Conservation (phyloP, 176 grass and related monocot genomes). For the Avena sativa region DNA sequence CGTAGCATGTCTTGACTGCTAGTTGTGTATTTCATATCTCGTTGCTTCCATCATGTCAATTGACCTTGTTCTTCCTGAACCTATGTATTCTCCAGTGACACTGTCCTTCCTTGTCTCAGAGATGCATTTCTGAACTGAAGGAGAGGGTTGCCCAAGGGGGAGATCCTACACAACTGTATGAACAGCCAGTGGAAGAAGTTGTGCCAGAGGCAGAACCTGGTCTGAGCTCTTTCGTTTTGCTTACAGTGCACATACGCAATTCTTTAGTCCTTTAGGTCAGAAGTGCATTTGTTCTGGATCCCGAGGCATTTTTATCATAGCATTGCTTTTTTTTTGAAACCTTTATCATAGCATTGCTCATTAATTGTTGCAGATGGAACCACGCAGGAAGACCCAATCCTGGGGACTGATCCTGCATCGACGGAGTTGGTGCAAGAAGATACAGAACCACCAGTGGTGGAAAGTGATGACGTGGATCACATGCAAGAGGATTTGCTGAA, state of each 20-base stretch:
- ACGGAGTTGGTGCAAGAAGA: conserved; percentile 37
- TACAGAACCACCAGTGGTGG: conserved; percentile 47
- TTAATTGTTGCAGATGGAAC: conserved; percentile 52
- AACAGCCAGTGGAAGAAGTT: conserved; percentile 56
- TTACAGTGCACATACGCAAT: not conserved
- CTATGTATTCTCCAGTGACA: conserved; percentile 22
- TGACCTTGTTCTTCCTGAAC: conserved; percentile 42
- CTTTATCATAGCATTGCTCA: not conserved
- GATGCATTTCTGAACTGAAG: conserved; percentile 77
- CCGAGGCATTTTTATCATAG: not conserved
- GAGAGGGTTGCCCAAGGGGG: conserved; percentile 77
- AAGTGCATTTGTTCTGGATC: conserved; percentile 1
- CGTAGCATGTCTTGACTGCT: not conserved
- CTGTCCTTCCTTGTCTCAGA: conserved; percentile 49
- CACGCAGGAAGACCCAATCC: conserved; percentile 39
- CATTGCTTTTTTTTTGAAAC: not conserved
- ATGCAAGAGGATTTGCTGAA: conserved; percentile 78
- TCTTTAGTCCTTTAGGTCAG: not conserved
- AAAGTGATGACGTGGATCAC: conserved; percentile 41
- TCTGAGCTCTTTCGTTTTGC: conserved; percentile 29
- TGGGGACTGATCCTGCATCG: conserved; percentile 18
- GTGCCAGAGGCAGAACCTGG: conserved; percentile 53
- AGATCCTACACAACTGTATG: conserved; percentile 79
- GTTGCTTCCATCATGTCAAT: conserved; percentile 4
- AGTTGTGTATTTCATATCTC: not conserved